phyloP scores from a whole-genome alignment of 495 filamentous ascomycete genomes.

The Cairneyella variabilis region DNA sequence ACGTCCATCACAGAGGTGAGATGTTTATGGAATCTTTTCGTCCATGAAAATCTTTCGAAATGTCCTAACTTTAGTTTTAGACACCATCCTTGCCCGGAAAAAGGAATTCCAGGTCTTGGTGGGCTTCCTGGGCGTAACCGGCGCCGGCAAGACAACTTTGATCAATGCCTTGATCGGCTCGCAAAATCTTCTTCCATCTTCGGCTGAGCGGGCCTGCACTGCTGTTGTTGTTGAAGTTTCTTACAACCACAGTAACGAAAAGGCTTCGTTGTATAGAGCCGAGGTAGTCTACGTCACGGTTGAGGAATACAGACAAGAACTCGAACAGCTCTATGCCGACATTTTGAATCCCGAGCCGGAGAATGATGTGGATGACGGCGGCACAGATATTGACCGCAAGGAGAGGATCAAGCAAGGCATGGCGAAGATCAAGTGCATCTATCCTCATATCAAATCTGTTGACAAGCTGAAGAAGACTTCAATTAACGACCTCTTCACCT shows the following conservation, averaged over 20 bases:
- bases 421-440: constrained; percentile 61
- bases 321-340: constrained; percentile 48
- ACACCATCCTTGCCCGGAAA: constrained; percentile 4
- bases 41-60: too few species aligned
- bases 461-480: constrained; percentile 40
- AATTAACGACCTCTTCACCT: constrained; percentile 36
- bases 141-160: constrained; percentile 46
- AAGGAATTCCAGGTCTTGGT: constrained; percentile 26
- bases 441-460: constrained; percentile 47
- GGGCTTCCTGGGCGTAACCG: constrained; percentile 46
- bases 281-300: constrained; percentile 57
- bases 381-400: constrained; percentile 33
- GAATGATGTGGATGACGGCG: constrained; percentile 40
- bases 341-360: constrained; percentile 37
- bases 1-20: too few species aligned
- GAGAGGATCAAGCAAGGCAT: constrained; percentile 41
- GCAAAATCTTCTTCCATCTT: constrained; percentile 17
- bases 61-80: not conserved
- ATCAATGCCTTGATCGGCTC: constrained; percentile 48
- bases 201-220: constrained; percentile 53
- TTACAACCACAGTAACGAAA: constrained; percentile 47
- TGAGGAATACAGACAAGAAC: constrained; percentile 55
- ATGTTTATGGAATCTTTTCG: too few species aligned
- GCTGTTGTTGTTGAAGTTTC: constrained; percentile 64
- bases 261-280: constrained; percentile 46